These are phyloP conservation scores for Cucumis melo DNA, from an alignment of 306 rosid genomes.

Conservation along the genomic window DNA sequence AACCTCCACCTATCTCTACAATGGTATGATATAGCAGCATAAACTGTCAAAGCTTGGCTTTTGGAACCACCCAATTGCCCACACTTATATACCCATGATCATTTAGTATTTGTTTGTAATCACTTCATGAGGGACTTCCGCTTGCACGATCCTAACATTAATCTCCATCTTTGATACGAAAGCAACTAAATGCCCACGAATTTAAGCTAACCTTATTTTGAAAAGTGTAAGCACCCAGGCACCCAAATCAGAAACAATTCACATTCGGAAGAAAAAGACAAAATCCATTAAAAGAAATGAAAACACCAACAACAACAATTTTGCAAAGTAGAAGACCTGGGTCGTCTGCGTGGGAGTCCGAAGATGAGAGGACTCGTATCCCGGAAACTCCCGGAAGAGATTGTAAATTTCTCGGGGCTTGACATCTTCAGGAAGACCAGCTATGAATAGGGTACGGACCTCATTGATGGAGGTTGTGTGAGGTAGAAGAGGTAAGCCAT, in stretches of 20 bases:
- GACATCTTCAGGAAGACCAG: constrained; percentile 85
- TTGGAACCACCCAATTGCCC: too few species aligned
- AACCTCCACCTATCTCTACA: too few species aligned
- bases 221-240: neutral
- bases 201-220: neutral
- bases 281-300: neutral
- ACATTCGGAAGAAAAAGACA: neutral
- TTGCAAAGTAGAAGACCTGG: constrained; percentile 25
- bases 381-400: constrained; percentile 77
- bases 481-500: constrained; percentile 22
- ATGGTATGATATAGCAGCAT: too few species aligned
- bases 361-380: constrained; percentile 91
- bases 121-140: too few species aligned
- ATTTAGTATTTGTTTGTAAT: too few species aligned
- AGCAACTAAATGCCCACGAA: neutral
- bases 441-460: constrained; percentile 86
- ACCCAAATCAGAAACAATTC: neutral
- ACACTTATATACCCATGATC: too few species aligned
- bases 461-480: constrained; percentile 28
- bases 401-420: constrained; percentile 82
- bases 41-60: too few species aligned
- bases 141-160: too few species aligned
- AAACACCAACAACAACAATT: neutral
- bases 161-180: neutral
- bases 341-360: constrained; percentile 52